Evolutionary conservation across 2,329 filamentous ascomycete species (phyloP).

Genomic region (Simplicillium aogashimaense): DNA sequence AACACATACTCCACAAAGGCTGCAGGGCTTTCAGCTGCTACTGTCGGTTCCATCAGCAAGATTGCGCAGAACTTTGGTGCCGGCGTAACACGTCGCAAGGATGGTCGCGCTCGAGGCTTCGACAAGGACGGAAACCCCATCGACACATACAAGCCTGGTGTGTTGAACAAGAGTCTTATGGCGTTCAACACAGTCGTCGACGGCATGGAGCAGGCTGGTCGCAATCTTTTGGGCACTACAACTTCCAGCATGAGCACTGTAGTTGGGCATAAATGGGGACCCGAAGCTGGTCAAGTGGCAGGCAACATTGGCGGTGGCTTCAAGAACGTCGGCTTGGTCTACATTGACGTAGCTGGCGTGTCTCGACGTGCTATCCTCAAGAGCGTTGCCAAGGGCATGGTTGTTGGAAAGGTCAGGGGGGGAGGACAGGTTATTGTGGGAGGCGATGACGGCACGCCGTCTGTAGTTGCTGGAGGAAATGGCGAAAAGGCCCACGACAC

Average conservation of each 20-base stretch:
- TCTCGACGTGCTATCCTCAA: conserved; percentile 84
- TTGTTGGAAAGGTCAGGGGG: conserved; percentile 68
- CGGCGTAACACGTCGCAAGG: conserved; percentile 44
- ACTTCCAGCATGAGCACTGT: conserved; percentile 75
- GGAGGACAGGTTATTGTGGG: conserved; percentile 67
- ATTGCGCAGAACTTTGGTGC: conserved; percentile 89
- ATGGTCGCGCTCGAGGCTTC: conserved; percentile 45
- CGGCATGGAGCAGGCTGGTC: conserved; percentile 80
- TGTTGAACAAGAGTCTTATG: conserved; percentile 93
- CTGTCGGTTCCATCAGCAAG: conserved; percentile 72
- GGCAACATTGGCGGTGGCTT: conserved; percentile 71
- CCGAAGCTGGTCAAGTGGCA: conserved; percentile 73
- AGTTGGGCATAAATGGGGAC: conserved; percentile 80
- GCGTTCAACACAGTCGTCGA: conserved; percentile 92
- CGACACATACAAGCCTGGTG: conserved; percentile 70
- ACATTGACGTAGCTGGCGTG: conserved; percentile 92
- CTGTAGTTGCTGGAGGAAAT: conserved; percentile 3
- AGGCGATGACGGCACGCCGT: conserved; percentile 27
- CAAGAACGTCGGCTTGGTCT: conserved; percentile 94
- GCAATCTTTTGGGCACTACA: conserved; percentile 63
- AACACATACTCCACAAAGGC: conserved; percentile 77
- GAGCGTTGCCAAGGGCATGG: conserved; percentile 94
- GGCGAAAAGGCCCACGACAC: conserved; percentile 11
- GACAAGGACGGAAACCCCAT: conserved; percentile 61
- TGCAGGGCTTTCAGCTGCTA: conserved; percentile 72